A percentile compares a stretch with the other conserved stretches of the same genome.
Conservation (phyloP, 208 protist species). For the Trypanosoma rangeli region DNA sequence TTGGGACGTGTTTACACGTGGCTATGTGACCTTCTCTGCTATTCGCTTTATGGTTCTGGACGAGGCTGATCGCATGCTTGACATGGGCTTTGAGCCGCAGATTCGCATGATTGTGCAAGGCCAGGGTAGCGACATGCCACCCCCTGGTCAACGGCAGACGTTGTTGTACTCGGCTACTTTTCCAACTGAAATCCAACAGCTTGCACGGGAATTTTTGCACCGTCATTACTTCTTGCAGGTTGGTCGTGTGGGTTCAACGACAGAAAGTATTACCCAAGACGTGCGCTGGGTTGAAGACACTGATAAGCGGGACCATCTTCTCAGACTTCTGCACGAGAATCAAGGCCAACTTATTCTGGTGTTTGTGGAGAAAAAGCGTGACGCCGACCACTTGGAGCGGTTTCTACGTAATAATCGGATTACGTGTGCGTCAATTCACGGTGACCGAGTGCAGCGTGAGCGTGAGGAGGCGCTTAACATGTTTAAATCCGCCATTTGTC, state of each 20-base stretch:
- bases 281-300: constrained; percentile 91
- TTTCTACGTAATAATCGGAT: constrained; percentile 89
- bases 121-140: constrained; percentile 94
- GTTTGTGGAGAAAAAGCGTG: constrained; percentile 99
- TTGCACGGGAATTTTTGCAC: constrained; percentile 97
- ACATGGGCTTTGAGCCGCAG: constrained; percentile 99
- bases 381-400: constrained; percentile 94
- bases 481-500: constrained; percentile 89
- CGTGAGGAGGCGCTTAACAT: constrained; percentile 87
- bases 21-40: constrained; percentile 82
- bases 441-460: constrained; percentile 94
- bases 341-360: constrained; percentile 83
- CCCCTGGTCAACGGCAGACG: constrained; percentile 97
- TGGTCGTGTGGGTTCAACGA: constrained; percentile 97
- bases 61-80: constrained; percentile 99
- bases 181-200: constrained; percentile 97
- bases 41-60: constrained; percentile 97
- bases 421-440: constrained; percentile 95
- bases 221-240: constrained; percentile 98
- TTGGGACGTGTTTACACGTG: constrained; percentile 82
- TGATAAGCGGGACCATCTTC: constrained; percentile 78
- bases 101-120: constrained; percentile 98
- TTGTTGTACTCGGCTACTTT: constrained; percentile 99
- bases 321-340: constrained; percentile 71
- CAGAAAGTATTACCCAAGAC: constrained; percentile 96